A percentile compares a stretch with the other conserved stretches of the same genome.
Evolutionary conservation across 1,139 yeast genomes (phyloP).

Genomic region (Taphrina wiesneri): DNA sequence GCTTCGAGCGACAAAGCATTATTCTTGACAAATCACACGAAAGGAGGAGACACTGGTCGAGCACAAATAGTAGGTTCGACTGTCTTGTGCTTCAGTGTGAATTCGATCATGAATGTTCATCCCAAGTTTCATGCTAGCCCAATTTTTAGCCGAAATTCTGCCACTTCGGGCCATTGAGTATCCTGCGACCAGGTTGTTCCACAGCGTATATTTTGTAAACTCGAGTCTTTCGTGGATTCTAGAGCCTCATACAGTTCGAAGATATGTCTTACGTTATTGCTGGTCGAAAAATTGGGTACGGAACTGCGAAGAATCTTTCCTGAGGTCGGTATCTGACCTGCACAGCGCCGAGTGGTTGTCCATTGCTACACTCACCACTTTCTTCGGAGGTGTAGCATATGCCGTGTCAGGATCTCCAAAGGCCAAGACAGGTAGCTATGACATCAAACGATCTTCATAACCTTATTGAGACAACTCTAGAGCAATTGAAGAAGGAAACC

Average conservation of each 20-base stretch:
- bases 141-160: constrained; percentile 1
- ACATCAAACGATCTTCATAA: background rate
- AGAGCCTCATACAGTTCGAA: background rate
- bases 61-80: too few relatives aligned
- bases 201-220: background rate
- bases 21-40: too few relatives aligned
- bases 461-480: background rate
- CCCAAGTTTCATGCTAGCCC: background rate
- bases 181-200: background rate
- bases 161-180: background rate
- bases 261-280: constrained; percentile 33
- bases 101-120: background rate
- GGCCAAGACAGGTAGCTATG: constrained; percentile 35
- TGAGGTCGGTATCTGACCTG: background rate
- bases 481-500: constrained; percentile 24
- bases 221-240: background rate
- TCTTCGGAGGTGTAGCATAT: constrained; percentile 44
- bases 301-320: background rate
- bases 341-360: constrained; percentile 42
- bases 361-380: constrained; percentile 46
- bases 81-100: too few relatives aligned
- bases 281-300: constrained; percentile 27
- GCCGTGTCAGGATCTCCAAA: constrained; percentile 43
- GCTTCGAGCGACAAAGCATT: constrained; percentile 1
- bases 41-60: too few relatives aligned